A percentile compares a stretch with the other conserved stretches of the same genome.
Conservation (phyloP, 1,284 basidiomycete species). For the Cutaneotrichosporon sp. region DNA sequence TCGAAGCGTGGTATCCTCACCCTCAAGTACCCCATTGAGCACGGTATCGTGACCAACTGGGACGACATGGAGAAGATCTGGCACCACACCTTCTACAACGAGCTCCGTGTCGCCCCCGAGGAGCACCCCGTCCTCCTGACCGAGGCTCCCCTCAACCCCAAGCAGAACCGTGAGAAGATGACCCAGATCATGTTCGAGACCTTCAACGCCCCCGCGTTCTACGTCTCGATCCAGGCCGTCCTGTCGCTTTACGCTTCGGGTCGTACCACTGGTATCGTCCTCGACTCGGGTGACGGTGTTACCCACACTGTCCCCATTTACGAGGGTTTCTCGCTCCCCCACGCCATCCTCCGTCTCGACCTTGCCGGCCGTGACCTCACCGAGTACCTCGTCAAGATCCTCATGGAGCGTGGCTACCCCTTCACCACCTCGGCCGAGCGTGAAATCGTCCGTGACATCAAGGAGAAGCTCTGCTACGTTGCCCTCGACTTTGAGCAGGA, state of each 20-base stretch:
- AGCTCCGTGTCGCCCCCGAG: conserved; percentile 69
- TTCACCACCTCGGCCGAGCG: conserved; percentile 92
- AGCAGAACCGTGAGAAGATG: conserved; percentile 94
- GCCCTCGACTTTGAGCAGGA: conserved; percentile 96
- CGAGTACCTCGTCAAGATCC: conserved; percentile 84
- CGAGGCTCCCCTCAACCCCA: conserved; percentile 91
- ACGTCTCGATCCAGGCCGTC: conserved; percentile 89
- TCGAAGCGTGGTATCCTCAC: conserved; percentile 93
- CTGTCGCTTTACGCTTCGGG: conserved; percentile 88
- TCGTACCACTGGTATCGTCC: conserved; percentile 85
- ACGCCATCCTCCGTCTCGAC: conserved; percentile 91
- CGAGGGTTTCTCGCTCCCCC: conserved; percentile 90
- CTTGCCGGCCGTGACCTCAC: conserved; percentile 93
- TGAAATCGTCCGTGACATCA: conserved; percentile 96
- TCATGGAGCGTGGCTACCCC: conserved; percentile 89
- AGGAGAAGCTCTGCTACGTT: conserved; percentile 97
- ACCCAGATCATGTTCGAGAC: conserved; percentile 98
- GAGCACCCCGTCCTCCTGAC: conserved; percentile 92
- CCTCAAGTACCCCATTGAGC: conserved; percentile 72
- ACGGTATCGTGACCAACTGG: conserved; percentile 89
- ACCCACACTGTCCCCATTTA: conserved; percentile 91
- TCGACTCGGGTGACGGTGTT: conserved; percentile 92
- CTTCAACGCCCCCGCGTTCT: conserved; percentile 89
- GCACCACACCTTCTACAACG: conserved; percentile 87
- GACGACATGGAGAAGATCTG: conserved; percentile 95